These are phyloP conservation scores for Cystobasidium sp. DNA, from an alignment of 1,284 basidiomycete species.

Conservation along the genomic window DNA sequence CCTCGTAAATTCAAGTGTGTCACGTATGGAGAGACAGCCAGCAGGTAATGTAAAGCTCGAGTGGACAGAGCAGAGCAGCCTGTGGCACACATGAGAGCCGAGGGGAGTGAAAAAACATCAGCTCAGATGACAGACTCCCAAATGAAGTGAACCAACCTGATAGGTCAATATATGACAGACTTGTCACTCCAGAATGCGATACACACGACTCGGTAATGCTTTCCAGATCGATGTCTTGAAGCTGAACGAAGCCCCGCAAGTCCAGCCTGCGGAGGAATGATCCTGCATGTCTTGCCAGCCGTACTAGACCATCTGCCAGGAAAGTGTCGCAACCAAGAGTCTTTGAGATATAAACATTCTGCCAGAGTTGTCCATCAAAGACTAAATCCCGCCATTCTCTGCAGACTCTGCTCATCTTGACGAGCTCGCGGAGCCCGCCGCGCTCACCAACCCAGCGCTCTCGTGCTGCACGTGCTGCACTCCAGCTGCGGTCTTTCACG, in stretches of 20 bases:
- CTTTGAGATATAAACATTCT: conserved; percentile 23
- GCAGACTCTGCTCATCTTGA: conserved; percentile 38
- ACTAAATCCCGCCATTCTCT: conserved; percentile 39
- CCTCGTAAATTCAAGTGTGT: conserved; percentile 15
- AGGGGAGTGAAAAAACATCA: neutral
- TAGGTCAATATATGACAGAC: conserved; percentile 23
- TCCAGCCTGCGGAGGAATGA: conserved; percentile 33
- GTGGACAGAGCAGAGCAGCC: conserved; percentile 28
- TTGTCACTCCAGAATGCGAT: conserved; percentile 16
- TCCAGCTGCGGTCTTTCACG: conserved; percentile 14
- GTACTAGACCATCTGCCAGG: conserved; percentile 5
- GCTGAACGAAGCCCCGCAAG: conserved; percentile 18
- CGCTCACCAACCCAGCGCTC: conserved; percentile 34
- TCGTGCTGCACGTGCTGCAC: conserved; percentile 2
- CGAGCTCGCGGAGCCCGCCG: conserved; percentile 31
- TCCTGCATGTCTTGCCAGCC: conserved; percentile 26
- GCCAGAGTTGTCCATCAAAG: conserved; percentile 42
- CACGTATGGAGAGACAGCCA: conserved; percentile 26
- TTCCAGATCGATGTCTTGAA: conserved; percentile 26
- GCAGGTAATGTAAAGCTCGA: conserved; percentile 29
- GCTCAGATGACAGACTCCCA: neutral
- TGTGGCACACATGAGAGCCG: neutral
- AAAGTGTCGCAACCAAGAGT: conserved; percentile 18
- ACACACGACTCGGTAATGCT: conserved; percentile 27
- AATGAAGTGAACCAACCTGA: conserved; percentile 2